Conservation (phyloP, 345 rosid species). For the Eucalyptus camaldulensis region DNA sequence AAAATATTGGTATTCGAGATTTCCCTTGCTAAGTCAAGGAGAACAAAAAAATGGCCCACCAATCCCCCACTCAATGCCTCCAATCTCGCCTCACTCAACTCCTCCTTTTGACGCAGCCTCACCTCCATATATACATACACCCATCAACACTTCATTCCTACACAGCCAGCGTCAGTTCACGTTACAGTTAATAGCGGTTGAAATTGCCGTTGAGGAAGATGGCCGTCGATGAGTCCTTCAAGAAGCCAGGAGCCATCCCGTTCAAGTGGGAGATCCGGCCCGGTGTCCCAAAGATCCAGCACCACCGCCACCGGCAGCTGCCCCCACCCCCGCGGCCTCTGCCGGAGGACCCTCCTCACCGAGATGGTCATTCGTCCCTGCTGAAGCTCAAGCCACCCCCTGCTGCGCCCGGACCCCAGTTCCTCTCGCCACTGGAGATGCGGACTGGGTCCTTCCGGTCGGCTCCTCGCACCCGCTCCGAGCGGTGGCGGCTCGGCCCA, state of each 20-base stretch:
- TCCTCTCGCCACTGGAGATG: conserved; percentile 18
- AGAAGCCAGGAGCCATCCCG: conserved; percentile 65
- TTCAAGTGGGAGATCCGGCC: conserved; percentile 99
- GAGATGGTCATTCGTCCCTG: neutral
- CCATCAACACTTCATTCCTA: neutral
- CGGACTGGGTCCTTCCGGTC: conserved; percentile 49
- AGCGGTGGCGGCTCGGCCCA: conserved; percentile 35
- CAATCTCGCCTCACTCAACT: conserved; percentile 22
- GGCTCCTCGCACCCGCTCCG: conserved; percentile 41
- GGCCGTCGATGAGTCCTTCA: conserved; percentile 63
- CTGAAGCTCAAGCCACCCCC: conserved; percentile 64
- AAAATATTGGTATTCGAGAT: neutral
- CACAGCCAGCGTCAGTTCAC: neutral
- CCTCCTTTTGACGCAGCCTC: neutral
- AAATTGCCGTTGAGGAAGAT: neutral
- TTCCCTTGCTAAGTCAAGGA: conserved; percentile 2
- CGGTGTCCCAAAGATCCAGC: conserved; percentile 70
- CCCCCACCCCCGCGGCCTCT: conserved; percentile 4
- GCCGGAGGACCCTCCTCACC: neutral
- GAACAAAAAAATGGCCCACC: neutral
- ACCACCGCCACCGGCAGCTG: conserved; percentile 1
- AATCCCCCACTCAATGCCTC: conserved; percentile 40
- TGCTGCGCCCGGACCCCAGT: conserved; percentile 12
- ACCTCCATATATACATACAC: neutral
- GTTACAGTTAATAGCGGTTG: neutral